phyloP scores from a whole-genome alignment of 805 yeast species.

The Wickerhamiella parazyma region DNA sequence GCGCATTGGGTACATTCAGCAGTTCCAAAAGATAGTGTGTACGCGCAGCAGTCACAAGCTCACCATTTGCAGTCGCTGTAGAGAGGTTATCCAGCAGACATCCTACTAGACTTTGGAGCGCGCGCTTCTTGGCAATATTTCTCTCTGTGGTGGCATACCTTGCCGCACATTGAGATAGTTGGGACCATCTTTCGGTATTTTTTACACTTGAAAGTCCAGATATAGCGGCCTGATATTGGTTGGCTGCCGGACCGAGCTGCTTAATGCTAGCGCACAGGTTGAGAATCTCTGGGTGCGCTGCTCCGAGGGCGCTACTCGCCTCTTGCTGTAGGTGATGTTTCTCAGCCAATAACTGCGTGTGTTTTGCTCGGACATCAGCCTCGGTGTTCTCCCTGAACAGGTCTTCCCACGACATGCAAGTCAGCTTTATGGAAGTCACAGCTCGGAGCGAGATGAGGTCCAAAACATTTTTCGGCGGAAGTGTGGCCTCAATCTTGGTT shows the following conservation, averaged over 20 bases:
- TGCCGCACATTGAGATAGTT: neutral
- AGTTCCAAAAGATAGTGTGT: neutral
- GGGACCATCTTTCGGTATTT: neutral
- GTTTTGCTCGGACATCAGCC: conserved; percentile 2
- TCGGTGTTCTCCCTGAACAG: neutral
- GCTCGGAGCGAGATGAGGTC: no score
- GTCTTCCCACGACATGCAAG: conserved; percentile 1
- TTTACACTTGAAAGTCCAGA: conserved; percentile 1
- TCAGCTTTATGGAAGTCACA: no score
- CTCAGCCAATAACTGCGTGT: neutral
- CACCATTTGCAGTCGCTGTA: neutral
- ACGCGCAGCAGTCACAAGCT: neutral
- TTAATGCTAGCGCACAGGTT: neutral
- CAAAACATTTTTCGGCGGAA: no score
- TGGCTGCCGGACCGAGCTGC: neutral
- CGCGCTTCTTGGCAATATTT: neutral
- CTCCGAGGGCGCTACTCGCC: neutral
- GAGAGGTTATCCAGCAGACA: neutral
- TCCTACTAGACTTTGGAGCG: neutral
- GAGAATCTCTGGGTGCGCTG: conserved; percentile 6
- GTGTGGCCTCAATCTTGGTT: no score
- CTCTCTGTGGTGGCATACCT: neutral
- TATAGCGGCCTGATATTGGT: neutral
- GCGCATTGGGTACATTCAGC: neutral
- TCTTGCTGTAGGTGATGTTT: neutral